Evolutionary conservation across 148 eudicot genomes (phyloP), one percentile per base, ranked within the genome.

Genomic region (Vaccinium macrocarpon): DNA sequence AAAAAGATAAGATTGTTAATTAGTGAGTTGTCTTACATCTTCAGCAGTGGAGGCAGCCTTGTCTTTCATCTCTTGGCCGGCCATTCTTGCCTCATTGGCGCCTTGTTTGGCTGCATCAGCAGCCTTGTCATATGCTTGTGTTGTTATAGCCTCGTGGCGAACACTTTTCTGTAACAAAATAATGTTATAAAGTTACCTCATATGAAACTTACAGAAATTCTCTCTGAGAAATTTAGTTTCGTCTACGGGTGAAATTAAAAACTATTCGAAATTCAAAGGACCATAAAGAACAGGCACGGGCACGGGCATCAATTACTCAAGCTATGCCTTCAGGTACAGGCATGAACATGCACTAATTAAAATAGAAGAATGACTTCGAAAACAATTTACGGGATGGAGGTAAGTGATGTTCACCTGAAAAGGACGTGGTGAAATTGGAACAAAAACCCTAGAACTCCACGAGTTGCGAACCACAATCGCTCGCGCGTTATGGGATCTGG

Each of bases 1-100:
- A 53, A 53, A 2, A 55, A 14, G 0, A 1, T 4, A 55, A 55
- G 57, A 16, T 55, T 55, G 57, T 5, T 0, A 53, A 53, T 1
- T 15, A 56, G 62, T 16, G 19, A 16, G 6, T 42, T 42, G 7
- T 53, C 61, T 82, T 81, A 94, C 96, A 42, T 92, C 84, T 77
- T 92, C 93, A 1, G 94, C 87, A 15, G 88, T 83, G 49, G 91
- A 80, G 29, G 89, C 81, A 42, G 95, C 93, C 83, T 90, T 84
- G 8, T 89, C 82, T 81, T 89, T 92, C 25, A 90, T 55, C 46
- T 91, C 87, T 29, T 91, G 90, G 52, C 93, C 91, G 6, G 88
- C 83, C 72, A 81, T 89, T 29, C 81, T 64, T 0, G 95, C 92
- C 48, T 92, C 93, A 21, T 87, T 86, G 21, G 89, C 70, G 15